phyloP scores from a whole-genome alignment of 345 rosid genomes.

The Clausena lansium region DNA sequence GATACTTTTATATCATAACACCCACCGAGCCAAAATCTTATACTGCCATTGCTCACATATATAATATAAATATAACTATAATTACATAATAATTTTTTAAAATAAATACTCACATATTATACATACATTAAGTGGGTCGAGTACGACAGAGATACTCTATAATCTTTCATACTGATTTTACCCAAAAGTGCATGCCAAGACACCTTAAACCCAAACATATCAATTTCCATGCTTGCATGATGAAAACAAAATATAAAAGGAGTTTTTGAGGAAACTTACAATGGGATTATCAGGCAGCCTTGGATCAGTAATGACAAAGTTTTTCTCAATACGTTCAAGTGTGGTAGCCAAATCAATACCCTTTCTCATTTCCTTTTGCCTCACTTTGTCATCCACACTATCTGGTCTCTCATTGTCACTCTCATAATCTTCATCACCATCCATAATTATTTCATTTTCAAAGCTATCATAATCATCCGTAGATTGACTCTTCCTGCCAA shows the following conservation, averaged over 20 bases:
- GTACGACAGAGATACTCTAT: too few species aligned
- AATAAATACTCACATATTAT: too few species aligned
- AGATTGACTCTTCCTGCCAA: conserved; percentile 51
- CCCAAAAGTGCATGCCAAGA: too few species aligned
- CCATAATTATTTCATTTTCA: conserved; percentile 33
- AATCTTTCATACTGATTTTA: too few species aligned
- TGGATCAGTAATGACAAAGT: conserved; percentile 97
- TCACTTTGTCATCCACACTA: conserved; percentile 73
- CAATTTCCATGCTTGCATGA: neutral
- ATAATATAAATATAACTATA: too few species aligned
- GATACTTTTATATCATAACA: too few species aligned
- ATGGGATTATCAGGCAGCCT: conserved; percentile 98
- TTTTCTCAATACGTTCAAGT: conserved; percentile 97
- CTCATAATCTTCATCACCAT: conserved; percentile 43
- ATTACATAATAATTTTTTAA: too few species aligned
- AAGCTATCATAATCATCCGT: conserved; percentile 30
- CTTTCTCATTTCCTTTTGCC: conserved; percentile 95
- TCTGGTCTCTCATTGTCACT: conserved; percentile 68
- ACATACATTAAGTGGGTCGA: too few species aligned
- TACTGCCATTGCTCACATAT: too few species aligned
- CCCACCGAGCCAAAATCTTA: too few species aligned
- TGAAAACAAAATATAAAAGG: neutral
- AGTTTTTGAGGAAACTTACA: conserved; percentile 40
- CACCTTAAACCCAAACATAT: too few species aligned
- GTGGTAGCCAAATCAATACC: conserved; percentile 97